Conservation (phyloP, 768 basidiomycete genomes). For the Chlorophyllum brunneum region DNA sequence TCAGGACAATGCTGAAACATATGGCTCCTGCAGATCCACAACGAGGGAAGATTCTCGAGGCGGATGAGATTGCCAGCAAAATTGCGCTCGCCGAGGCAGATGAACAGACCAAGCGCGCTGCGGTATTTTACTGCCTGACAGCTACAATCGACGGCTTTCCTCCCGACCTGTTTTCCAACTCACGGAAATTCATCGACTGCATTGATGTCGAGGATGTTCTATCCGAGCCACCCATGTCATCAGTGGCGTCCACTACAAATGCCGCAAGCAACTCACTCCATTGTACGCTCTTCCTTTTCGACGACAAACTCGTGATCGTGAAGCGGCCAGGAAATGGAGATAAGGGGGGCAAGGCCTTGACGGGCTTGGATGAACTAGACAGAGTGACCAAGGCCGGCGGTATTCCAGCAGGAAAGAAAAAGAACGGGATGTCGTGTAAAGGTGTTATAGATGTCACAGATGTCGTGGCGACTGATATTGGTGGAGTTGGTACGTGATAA, state of each 20-base stretch:
- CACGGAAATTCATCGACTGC: conserved; percentile 84
- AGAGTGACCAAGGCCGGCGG: conserved; percentile 63
- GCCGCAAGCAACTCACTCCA: conserved; percentile 52
- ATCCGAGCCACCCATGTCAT: conserved; percentile 45
- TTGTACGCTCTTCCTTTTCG: conserved; percentile 90
- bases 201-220: conserved; percentile 88
- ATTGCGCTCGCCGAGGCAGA: conserved; percentile 92
- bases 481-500: conserved; percentile 67
- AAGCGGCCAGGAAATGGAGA: conserved; percentile 80
- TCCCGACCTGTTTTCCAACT: conserved; percentile 83
- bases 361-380: conserved; percentile 78
- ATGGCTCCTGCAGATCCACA: conserved; percentile 80
- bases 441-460: conserved; percentile 85
- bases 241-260: conserved; percentile 37
- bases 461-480: conserved; percentile 77
- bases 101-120: conserved; percentile 85
- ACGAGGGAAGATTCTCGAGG: conserved; percentile 73
- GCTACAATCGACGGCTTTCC: conserved; percentile 90
- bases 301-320: conserved; percentile 88
- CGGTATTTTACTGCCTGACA: conserved; percentile 82
- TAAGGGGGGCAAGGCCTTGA: conserved; percentile 64
- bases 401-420: conserved; percentile 63
- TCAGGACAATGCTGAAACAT: conserved; percentile 89
- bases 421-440: conserved; percentile 78
- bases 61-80: conserved; percentile 82